Conservation (phyloP, 2,329 filamentous ascomycete species). For the Celoporthe dispersa region DNA sequence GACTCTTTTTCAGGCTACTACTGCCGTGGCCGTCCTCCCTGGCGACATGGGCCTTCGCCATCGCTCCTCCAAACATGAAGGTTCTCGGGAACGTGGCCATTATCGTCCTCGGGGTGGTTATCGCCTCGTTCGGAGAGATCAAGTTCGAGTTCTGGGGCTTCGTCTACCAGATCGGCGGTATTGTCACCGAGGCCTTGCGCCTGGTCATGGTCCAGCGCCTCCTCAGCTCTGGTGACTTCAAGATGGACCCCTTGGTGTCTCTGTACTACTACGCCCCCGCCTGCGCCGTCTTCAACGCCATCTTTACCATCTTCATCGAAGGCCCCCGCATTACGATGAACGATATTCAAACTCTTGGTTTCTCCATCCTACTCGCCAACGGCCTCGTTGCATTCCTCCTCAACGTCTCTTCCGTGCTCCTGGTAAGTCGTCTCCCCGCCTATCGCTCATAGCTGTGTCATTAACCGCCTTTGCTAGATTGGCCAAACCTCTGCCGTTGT, state of each 20-base stretch:
- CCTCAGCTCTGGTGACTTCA: constrained; percentile 76
- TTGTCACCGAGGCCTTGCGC: constrained; percentile 76
- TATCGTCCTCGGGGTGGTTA: constrained; percentile 88
- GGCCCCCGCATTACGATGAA: constrained; percentile 66
- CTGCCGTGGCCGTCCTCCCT: constrained; percentile 86
- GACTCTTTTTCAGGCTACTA: constrained; percentile 69
- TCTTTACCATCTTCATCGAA: constrained; percentile 72
- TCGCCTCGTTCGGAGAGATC: constrained; percentile 90
- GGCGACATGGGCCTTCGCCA: constrained; percentile 80
- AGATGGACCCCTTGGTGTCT: constrained; percentile 83
- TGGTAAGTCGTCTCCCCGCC: constrained; percentile 58
- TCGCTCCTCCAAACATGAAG: constrained; percentile 78
- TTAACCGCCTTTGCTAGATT: constrained; percentile 46
- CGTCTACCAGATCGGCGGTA: constrained; percentile 73
- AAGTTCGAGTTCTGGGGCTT: constrained; percentile 79
- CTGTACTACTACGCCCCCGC: constrained; percentile 84
- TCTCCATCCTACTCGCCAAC: constrained; percentile 70
- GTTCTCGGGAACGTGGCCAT: constrained; percentile 85
- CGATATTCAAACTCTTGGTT: constrained; percentile 71
- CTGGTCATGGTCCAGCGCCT: constrained; percentile 79
- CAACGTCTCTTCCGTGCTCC: constrained; percentile 79
- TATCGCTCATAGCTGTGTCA: not conserved
- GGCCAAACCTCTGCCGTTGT: constrained; percentile 76
- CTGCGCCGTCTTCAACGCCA: constrained; percentile 76
- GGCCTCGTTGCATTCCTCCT: constrained; percentile 74